Evolutionary conservation across 2,329 filamentous ascomycete species (phyloP).

Genomic region (Phaeomoniella chlamydospora): DNA sequence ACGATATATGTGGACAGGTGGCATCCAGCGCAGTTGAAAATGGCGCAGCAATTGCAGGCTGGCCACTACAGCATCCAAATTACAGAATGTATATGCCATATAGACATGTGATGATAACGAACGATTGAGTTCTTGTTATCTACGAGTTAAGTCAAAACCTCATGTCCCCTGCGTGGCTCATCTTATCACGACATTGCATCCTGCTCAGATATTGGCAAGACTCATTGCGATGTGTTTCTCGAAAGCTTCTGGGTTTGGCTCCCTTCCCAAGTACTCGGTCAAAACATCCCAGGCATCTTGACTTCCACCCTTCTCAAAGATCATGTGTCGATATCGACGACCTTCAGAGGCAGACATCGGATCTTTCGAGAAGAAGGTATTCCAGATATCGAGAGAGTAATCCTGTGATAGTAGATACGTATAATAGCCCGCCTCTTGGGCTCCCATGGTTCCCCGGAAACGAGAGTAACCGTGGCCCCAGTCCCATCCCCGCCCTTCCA

Average conservation of each 20-base stretch:
- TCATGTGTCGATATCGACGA: conserved; percentile 32
- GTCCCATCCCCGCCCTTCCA: conserved; percentile 19
- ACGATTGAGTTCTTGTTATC: too few species aligned
- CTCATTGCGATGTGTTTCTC: conserved; percentile 21
- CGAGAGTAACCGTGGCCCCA: conserved; percentile 70
- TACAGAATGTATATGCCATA: too few species aligned
- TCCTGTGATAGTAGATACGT: conserved; percentile 23
- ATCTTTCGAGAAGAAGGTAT: conserved; percentile 32
- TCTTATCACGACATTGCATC: too few species aligned
- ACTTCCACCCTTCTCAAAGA: conserved; percentile 41
- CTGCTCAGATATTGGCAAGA: too few species aligned
- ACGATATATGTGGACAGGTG: too few species aligned
- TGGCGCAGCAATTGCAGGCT: too few species aligned
- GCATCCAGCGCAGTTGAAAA: too few species aligned
- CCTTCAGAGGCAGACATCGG: conserved; percentile 35
- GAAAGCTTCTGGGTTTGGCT: conserved; percentile 31
- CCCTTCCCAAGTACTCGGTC: conserved; percentile 35
- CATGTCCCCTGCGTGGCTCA: too few species aligned
- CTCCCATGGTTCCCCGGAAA: conserved; percentile 45
- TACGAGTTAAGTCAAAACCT: too few species aligned
- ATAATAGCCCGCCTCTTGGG: not conserved
- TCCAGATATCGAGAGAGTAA: conserved; percentile 40
- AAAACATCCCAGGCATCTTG: conserved; percentile 39
- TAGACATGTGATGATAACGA: too few species aligned
- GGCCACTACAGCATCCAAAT: too few species aligned